A percentile compares a stretch with the other conserved stretches of the same genome.
Evolutionary conservation across 768 basidiomycete species (phyloP).

Genomic region (Trichaptum fuscoviolaceum): DNA sequence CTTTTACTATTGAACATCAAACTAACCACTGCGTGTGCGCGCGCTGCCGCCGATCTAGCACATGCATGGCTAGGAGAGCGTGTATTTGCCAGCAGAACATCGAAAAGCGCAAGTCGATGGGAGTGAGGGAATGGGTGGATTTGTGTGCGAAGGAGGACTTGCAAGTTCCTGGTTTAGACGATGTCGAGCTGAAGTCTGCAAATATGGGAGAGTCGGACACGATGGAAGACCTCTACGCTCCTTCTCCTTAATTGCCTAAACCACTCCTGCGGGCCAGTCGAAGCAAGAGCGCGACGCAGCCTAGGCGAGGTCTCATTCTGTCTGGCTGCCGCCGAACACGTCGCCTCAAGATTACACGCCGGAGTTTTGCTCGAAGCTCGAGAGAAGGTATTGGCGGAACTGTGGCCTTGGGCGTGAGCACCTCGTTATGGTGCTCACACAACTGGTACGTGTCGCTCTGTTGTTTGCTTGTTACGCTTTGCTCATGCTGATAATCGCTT

Average conservation of each 20-base stretch:
- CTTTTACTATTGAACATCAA: conserved; percentile 69
- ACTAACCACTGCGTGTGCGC: conserved; percentile 70
- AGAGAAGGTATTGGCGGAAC: conserved; percentile 89
- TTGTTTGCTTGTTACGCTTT: not conserved
- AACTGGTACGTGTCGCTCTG: too few relatives aligned
- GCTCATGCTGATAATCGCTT: too few relatives aligned
- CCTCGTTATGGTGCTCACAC: conserved; percentile 99
- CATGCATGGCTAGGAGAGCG: conserved; percentile 80
- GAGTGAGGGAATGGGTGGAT: conserved; percentile 85
- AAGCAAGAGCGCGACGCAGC: conserved; percentile 41
- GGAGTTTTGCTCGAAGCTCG: conserved; percentile 83
- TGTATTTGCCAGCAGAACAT: conserved; percentile 90
- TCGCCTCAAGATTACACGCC: conserved; percentile 73
- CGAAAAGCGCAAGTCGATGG: conserved; percentile 79
- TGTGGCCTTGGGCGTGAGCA: conserved; percentile 82
- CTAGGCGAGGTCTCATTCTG: conserved; percentile 45
- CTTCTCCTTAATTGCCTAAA: conserved; percentile 32
- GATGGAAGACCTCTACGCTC: conserved; percentile 21
- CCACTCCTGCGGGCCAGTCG: conserved; percentile 34
- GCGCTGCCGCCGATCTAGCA: conserved; percentile 90
- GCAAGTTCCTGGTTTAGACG: conserved; percentile 63
- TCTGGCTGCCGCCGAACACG: conserved; percentile 80
- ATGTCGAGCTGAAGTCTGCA: conserved; percentile 49
- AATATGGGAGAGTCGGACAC: conserved; percentile 28
- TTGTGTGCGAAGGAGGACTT: conserved; percentile 67